Conservation (phyloP, 805 yeast genomes). For the Crinitomyces ghanaensis region DNA sequence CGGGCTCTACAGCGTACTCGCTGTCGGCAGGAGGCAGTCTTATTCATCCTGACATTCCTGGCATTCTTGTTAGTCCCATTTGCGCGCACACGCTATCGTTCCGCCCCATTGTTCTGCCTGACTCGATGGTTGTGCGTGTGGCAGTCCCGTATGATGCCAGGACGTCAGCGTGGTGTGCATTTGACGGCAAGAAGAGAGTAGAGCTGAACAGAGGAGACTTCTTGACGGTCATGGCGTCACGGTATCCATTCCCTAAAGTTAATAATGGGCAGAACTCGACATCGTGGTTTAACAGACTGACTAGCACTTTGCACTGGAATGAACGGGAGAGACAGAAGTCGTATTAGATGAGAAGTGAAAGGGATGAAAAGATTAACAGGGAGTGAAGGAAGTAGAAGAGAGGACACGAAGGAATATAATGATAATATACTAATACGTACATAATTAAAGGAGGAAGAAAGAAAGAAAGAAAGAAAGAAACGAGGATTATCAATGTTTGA, state of each 20-base stretch:
- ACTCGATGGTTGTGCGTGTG: constrained; percentile 68
- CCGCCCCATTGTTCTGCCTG: constrained; percentile 82
- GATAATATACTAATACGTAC: too few species aligned
- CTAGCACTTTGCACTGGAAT: constrained; percentile 87
- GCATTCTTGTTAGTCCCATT: constrained; percentile 83
- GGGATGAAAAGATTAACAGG: too few species aligned
- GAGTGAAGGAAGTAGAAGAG: too few species aligned
- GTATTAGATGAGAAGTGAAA: constrained; percentile 2
- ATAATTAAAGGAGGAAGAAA: too few species aligned
- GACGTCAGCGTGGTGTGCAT: constrained; percentile 92
- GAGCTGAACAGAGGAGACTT: constrained; percentile 77
- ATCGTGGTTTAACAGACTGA: constrained; percentile 77
- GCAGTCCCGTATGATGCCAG: constrained; percentile 74
- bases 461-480: neutral
- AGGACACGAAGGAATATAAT: too few species aligned
- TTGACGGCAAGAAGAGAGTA: constrained; percentile 84
- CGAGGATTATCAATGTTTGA: too few species aligned
- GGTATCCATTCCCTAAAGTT: constrained; percentile 91
- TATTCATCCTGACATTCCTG: constrained; percentile 86
- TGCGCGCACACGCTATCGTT: constrained; percentile 91
- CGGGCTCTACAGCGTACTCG: constrained; percentile 80
- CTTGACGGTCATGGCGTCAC: constrained; percentile 73
- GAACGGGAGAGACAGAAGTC: constrained; percentile 81
- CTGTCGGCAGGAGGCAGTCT: constrained; percentile 88
- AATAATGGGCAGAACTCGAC: constrained; percentile 44